phyloP scores from a whole-genome alignment of 352 stramenopile genomes.

The Globisporangium irregulare region DNA sequence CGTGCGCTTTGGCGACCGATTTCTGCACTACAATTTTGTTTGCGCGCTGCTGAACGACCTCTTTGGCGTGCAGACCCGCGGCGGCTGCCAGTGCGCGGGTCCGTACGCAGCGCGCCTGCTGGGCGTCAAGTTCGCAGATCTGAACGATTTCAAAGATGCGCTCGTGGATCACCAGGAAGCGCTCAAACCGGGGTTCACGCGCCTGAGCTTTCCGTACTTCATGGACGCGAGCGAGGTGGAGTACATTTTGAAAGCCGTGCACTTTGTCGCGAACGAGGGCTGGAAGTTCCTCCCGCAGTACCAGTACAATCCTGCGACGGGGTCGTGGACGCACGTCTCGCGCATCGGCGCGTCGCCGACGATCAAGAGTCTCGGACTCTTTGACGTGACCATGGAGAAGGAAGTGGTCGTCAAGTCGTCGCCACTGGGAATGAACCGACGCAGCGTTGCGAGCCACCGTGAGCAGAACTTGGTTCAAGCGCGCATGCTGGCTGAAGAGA shows the following conservation, averaged over 20 bases:
- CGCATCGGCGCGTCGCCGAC: slow-evolving; percentile 34
- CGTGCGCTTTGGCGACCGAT: slow-evolving; percentile 80
- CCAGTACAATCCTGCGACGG: slow-evolving; percentile 76
- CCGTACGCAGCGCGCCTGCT: slow-evolving; percentile 92
- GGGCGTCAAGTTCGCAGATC: slow-evolving; percentile 74
- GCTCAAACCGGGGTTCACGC: slow-evolving; percentile 92
- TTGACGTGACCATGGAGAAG: background rate
- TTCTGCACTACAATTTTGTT: slow-evolving; percentile 98
- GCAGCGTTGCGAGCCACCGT: slow-evolving; percentile 28
- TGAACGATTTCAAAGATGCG: slow-evolving; percentile 71
- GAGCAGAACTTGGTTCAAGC: slow-evolving; percentile 43
- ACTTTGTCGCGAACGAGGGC: slow-evolving; percentile 92
- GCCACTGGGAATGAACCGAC: no score
- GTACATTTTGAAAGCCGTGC: slow-evolving; percentile 92
- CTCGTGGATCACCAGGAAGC: slow-evolving; percentile 91
- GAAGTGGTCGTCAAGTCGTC: no score
- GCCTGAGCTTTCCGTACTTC: slow-evolving; percentile 92
- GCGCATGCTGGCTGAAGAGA: slow-evolving; percentile 25
- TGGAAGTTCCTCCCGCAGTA: slow-evolving; percentile 95
- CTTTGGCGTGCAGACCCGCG: slow-evolving; percentile 90
- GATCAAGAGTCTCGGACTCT: background rate
- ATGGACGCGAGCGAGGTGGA: slow-evolving; percentile 81
- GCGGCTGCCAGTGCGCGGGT: slow-evolving; percentile 85
- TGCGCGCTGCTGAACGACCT: slow-evolving; percentile 97
- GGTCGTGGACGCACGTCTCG: slow-evolving; percentile 88